Evolutionary conservation across 2,329 filamentous ascomycete species (phyloP), one percentile per base, ranked within the genome.

Genomic region (Talaromyces atroroseus): DNA sequence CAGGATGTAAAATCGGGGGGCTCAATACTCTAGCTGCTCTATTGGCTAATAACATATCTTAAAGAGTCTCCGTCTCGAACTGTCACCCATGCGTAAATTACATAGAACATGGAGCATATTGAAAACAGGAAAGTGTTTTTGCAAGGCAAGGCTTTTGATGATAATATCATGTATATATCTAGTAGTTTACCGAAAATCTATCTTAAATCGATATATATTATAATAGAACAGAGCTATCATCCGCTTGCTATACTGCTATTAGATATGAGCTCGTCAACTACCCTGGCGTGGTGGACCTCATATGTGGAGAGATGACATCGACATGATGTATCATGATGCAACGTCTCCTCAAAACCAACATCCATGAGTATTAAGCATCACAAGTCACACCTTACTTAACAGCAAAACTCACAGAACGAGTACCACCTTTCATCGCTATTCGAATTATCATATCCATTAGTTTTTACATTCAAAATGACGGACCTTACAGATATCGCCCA

Each of bases 251-350:
- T 32, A 32, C 29, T 32, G 29, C 29, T 32, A 32, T 14, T 14
- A 14, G 14, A 36, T 16, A 36, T 32, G 29, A 36, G 32, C 32
- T 36, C 26, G 26, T 29, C 26, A 29, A 29, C 26, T 29, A 29
- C 26, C 26, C 26, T n/a, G n/a, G n/a, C n/a, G 26, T 29, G 32
- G 49, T 38, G 49, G 18, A 24, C 2, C 3, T 14, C 21, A 32
- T 18, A 18, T 44, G 34, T 26, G 26, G 42, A 29, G 53, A 47
- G 40, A 61, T 69, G 66, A 69, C 66, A 68, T 68, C 61, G 51
- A 49, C 63, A 71, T 71, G 69, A 71, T 71, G 67, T 64, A 56
- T 36, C 57, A 67, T 69, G 68, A 71, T 66, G 67, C 63, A 67
- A 68, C 52, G 12, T 5, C 24, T n/a, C 20, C 7, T 3, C 8